A percentile compares a stretch with the other conserved stretches of the same genome.
Evolutionary conservation across 169 alveolate species (phyloP).

Genomic region (Eimeria praecox): DNA sequence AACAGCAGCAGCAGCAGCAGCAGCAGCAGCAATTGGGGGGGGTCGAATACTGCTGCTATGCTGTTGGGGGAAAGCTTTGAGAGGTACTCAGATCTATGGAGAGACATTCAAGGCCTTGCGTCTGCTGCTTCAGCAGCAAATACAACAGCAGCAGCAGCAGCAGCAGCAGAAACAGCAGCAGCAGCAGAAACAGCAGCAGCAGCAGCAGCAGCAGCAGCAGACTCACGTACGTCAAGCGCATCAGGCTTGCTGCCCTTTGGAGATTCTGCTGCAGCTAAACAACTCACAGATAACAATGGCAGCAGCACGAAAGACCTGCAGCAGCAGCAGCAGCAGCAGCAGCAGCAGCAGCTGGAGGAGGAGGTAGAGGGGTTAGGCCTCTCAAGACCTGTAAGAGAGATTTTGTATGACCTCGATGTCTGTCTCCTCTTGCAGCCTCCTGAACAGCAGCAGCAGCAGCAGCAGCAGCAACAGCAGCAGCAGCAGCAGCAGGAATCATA

Average conservation of each 20-base stretch:
- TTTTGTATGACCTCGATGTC: background rate
- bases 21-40: background rate
- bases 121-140: background rate
- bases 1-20: slow-evolving; percentile 17
- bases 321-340: no score
- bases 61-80: background rate
- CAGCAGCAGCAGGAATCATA: no score
- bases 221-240: background rate
- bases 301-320: background rate
- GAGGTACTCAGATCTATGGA: background rate
- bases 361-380: background rate
- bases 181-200: slow-evolving; percentile 28
- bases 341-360: slow-evolving; percentile 21
- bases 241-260: background rate
- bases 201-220: slow-evolving; percentile 14
- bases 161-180: background rate
- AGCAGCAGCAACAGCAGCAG: no score
- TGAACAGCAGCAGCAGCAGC: no score
- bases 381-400: background rate
- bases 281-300: no score
- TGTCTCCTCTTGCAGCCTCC: background rate
- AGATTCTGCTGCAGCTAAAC: background rate
- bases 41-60: background rate
- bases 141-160: no score
- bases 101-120: background rate